A percentile compares a stretch with the other conserved stretches of the same genome.
These are phyloP conservation scores for Tanacetum coccineum DNA, from an alignment of 129 eudicot species.

Conservation along the genomic window DNA sequence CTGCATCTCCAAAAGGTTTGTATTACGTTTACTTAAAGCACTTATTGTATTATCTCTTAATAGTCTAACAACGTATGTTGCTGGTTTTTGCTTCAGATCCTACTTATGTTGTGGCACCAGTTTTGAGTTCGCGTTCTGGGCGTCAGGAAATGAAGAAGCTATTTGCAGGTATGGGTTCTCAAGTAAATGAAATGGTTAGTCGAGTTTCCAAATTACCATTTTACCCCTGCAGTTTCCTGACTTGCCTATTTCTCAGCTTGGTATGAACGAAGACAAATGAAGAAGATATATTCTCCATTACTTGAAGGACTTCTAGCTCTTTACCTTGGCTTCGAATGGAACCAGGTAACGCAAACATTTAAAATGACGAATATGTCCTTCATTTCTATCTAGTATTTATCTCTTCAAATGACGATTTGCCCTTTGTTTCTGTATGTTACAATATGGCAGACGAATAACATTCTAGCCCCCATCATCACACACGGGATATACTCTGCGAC, in stretches of 20 bases:
- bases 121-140: slow-evolving; percentile 63
- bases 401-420: slow-evolving; percentile 3
- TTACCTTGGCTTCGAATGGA: slow-evolving; percentile 98
- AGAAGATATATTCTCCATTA: slow-evolving; percentile 90
- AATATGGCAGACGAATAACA: slow-evolving; percentile 65
- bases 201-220: slow-evolving; percentile 8
- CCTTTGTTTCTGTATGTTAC: neutral
- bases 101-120: slow-evolving; percentile 91
- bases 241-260: slow-evolving; percentile 60
- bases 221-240: slow-evolving; percentile 1
- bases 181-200: neutral
- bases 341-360: slow-evolving; percentile 44
- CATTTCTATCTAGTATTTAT: neutral
- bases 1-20: slow-evolving; percentile 95
- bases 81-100: slow-evolving; percentile 60
- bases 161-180: slow-evolving; percentile 65
- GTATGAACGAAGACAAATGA: slow-evolving; percentile 96
- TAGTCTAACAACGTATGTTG: neutral
- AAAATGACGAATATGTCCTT: slow-evolving; percentile 10
- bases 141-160: slow-evolving; percentile 84
- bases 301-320: slow-evolving; percentile 84
- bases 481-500: slow-evolving; percentile 93
- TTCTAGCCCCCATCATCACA: slow-evolving; percentile 84
- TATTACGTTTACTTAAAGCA: neutral
- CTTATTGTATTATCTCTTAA: neutral